These are phyloP conservation scores for Phascolomyces articulosus DNA, from an alignment of 371 early-diverging fungal genomes.

Conservation along the genomic window DNA sequence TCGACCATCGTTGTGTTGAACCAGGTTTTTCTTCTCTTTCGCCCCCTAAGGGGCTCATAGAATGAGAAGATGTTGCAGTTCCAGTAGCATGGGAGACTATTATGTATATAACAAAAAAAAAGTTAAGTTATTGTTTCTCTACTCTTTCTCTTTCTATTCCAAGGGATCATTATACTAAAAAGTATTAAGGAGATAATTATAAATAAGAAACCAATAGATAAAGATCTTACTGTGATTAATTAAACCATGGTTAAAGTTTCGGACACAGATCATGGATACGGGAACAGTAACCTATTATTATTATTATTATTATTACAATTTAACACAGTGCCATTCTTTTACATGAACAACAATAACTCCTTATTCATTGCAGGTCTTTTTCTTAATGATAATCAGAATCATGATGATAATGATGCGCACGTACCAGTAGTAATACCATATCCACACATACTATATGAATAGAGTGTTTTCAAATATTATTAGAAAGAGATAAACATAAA, in stretches of 20 bases:
- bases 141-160: too few relatives aligned
- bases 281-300: slow-evolving; percentile 33
- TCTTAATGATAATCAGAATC: not conserved
- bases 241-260: slow-evolving; percentile 31
- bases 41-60: slow-evolving; percentile 21
- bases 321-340: too few relatives aligned
- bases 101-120: not conserved
- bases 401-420: not conserved
- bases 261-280: slow-evolving; percentile 27
- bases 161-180: not conserved
- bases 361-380: not conserved
- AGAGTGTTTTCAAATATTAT: not conserved
- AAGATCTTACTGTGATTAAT: slow-evolving; percentile 33
- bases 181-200: not conserved
- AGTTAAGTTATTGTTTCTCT: not conserved
- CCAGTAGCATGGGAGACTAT: slow-evolving; percentile 27
- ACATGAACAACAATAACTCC: too few relatives aligned
- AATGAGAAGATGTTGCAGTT: slow-evolving; percentile 17
- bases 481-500: too few relatives aligned
- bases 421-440: slow-evolving; percentile 34
- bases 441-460: slow-evolving; percentile 31
- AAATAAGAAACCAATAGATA: not conserved
- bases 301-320: too few relatives aligned
- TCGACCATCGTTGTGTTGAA: slow-evolving; percentile 27
- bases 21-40: slow-evolving; percentile 20